phyloP scores from a whole-genome alignment of 179 eudicot genomes.

The Beta lomatogona region DNA sequence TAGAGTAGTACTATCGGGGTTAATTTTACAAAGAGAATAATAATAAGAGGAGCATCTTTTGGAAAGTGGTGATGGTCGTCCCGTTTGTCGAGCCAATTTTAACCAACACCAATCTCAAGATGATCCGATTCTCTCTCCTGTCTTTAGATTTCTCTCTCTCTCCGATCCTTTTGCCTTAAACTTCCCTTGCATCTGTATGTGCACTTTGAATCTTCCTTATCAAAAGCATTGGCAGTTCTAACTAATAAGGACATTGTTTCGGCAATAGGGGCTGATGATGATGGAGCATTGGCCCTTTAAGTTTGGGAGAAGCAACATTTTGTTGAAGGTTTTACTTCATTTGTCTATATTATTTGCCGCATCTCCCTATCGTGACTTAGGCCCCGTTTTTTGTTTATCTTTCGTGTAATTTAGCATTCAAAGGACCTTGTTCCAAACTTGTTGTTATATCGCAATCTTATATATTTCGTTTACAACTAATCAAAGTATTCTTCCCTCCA shows the following conservation, averaged over 20 bases:
- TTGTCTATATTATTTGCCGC: too few relatives aligned
- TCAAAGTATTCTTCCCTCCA: too few relatives aligned
- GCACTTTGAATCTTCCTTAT: slow-evolving; percentile 54
- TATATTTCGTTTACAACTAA: too few relatives aligned
- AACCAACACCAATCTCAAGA: slow-evolving; percentile 62
- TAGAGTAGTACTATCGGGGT: not conserved
- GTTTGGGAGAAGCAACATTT: not conserved
- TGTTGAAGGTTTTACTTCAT: not conserved
- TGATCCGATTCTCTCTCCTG: slow-evolving; percentile 48
- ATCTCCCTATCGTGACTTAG: too few relatives aligned
- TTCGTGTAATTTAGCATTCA: too few relatives aligned
- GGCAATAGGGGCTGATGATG: slow-evolving; percentile 31
- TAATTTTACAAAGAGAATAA: slow-evolving; percentile 34
- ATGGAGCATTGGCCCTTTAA: slow-evolving; percentile 16
- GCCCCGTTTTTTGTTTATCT: rapidly evolving
- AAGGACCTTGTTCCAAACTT: rapidly evolving
- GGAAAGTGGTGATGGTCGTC: slow-evolving; percentile 57
- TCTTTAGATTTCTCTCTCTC: not conserved
- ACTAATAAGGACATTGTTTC: slow-evolving; percentile 32
- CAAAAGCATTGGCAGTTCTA: slow-evolving; percentile 47
- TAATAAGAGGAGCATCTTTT: slow-evolving; percentile 56
- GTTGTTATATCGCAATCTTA: too few relatives aligned
- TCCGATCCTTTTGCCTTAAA: not conserved
- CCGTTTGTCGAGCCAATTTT: slow-evolving; percentile 45
- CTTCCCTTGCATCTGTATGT: not conserved